Conservation (phyloP, 169 alveolate genomes). For the Toxoplasma gondii region DNA sequence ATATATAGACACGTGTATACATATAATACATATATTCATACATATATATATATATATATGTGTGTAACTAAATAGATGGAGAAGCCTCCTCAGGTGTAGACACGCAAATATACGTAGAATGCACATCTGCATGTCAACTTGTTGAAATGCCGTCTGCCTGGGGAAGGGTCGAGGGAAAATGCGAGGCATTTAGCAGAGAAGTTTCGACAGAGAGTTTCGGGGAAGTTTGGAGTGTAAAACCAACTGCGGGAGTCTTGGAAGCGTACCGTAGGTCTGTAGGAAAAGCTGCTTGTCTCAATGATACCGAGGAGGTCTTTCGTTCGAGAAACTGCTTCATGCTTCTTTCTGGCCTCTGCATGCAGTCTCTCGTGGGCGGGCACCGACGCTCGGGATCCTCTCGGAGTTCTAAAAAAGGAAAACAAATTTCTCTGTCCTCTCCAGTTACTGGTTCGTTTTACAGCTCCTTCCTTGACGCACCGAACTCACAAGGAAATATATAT, state of each 20-base stretch:
- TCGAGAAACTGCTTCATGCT: not conserved
- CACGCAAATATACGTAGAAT: not conserved
- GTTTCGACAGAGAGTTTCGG: too few relatives aligned
- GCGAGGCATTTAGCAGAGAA: too few relatives aligned
- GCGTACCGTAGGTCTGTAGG: not conserved
- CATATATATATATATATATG: slow-evolving; percentile 8
- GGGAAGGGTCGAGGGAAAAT: too few relatives aligned
- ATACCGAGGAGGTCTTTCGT: not conserved
- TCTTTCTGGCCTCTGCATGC: not conserved
- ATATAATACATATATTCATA: not conserved
- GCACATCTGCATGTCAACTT: not conserved
- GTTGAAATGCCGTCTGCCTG: too few relatives aligned
- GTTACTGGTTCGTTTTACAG: too few relatives aligned
- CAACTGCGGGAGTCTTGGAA: too few relatives aligned
- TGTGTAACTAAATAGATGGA: not conserved
- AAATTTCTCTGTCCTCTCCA: too few relatives aligned
- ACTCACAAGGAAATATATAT: not conserved
- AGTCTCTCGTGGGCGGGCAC: not conserved
- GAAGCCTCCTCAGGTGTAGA: not conserved
- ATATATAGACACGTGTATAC: not conserved
- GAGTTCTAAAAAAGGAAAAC: too few relatives aligned
- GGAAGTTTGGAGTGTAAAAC: too few relatives aligned
- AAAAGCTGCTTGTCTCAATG: not conserved
- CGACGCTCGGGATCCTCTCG: not conserved
- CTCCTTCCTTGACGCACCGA: too few relatives aligned